phyloP scores from a whole-genome alignment of 2,329 filamentous ascomycete genomes.

The Aureobasidium sp. region DNA sequence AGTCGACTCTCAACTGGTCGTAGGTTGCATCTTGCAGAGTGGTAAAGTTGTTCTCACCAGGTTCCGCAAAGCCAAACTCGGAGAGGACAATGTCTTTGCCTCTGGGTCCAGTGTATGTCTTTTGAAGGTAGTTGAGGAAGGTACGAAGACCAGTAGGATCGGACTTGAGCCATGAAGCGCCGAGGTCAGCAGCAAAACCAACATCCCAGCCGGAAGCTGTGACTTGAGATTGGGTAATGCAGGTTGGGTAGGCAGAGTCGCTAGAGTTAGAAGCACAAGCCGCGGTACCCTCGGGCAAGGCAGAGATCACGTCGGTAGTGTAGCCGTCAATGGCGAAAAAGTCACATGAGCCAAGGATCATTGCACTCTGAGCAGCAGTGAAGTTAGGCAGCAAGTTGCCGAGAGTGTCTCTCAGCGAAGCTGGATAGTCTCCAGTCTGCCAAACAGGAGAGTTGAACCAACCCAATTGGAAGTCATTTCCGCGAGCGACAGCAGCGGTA shows the following conservation, averaged over 20 bases:
- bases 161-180: constrained; percentile 30
- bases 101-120: not conserved
- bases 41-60: constrained; percentile 31
- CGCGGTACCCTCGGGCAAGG: constrained; percentile 36
- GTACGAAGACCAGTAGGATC: constrained; percentile 30
- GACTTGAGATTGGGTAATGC: constrained; percentile 26
- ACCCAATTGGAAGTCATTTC: constrained; percentile 27
- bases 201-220: constrained; percentile 38
- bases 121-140: constrained; percentile 22
- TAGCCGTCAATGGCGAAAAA: constrained; percentile 46
- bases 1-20: not conserved
- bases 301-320: constrained; percentile 49
- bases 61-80: constrained; percentile 33
- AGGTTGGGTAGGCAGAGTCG: constrained; percentile 36
- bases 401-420: constrained; percentile 31
- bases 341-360: constrained; percentile 22
- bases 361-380: constrained; percentile 19
- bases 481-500: constrained; percentile 25
- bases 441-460: constrained; percentile 41
- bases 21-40: constrained; percentile 25
- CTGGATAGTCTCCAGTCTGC: constrained; percentile 37
- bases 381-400: constrained; percentile 28
- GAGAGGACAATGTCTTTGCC: constrained; percentile 26
- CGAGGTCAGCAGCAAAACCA: constrained; percentile 34
- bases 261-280: constrained; percentile 37